Conservation (phyloP, 169 alveolate genomes). For the Eimeria sp. region DNA sequence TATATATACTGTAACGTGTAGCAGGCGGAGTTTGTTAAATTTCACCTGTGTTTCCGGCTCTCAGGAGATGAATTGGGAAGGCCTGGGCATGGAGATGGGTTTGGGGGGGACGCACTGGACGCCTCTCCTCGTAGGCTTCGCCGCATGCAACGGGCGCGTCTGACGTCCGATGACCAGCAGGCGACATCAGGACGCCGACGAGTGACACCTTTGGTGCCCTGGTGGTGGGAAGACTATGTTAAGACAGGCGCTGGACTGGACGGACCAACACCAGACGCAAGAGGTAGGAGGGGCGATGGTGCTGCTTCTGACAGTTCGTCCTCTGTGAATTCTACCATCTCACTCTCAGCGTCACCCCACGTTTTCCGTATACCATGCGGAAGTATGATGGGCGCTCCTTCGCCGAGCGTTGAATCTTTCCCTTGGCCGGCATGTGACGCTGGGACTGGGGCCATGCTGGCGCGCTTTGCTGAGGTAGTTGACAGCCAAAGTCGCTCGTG, state of each 20-base stretch:
- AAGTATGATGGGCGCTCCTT: not conserved
- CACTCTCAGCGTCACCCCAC: constrained; percentile 65
- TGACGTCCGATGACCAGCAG: constrained; percentile 52
- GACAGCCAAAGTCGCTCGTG: not conserved
- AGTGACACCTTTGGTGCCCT: constrained; percentile 59
- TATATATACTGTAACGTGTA: not conserved
- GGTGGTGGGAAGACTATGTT: constrained; percentile 75
- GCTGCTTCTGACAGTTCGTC: constrained; percentile 66
- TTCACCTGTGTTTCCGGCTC: not conserved
- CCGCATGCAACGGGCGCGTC: constrained; percentile 67
- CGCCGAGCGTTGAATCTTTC: not conserved
- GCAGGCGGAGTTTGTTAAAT: not conserved
- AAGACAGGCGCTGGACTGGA: constrained; percentile 28
- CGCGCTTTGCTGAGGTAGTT: constrained; percentile 38
- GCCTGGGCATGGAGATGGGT: constrained; percentile 36
- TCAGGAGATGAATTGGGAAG: constrained; percentile 53
- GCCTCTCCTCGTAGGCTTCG: constrained; percentile 65
- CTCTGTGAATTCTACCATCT: constrained; percentile 48
- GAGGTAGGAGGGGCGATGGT: not conserved
- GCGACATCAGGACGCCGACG: constrained; percentile 41
- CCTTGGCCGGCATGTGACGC: constrained; percentile 1
- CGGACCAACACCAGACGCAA: not conserved
- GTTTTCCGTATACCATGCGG: constrained; percentile 61
- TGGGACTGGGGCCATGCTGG: constrained; percentile 54
- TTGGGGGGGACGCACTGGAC: constrained; percentile 37